These are phyloP conservation scores for Candida taoyuanica DNA, from an alignment of 805 yeast species.

Conservation along the genomic window DNA sequence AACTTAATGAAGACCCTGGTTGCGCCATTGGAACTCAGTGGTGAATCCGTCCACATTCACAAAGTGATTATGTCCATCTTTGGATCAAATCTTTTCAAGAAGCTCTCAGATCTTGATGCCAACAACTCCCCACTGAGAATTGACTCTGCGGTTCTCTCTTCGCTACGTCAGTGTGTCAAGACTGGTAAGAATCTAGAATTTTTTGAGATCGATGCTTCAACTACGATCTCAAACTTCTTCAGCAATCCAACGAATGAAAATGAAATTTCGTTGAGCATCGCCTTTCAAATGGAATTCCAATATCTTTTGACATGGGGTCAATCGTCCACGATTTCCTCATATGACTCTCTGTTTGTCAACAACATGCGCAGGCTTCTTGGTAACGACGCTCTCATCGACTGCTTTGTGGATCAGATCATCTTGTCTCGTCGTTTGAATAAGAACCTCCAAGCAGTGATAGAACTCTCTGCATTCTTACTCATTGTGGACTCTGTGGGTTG, in stretches of 20 bases:
- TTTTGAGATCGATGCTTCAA: conserved; percentile 13
- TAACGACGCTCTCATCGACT: conserved; percentile 16
- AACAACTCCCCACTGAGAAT: conserved; percentile 7
- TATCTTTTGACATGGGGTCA: conserved; percentile 23
- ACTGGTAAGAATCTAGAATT: conserved; percentile 4
- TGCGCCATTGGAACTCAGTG: conserved; percentile 39
- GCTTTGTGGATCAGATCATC: conserved; percentile 19
- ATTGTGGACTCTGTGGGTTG: conserved; percentile 12
- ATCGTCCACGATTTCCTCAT: conserved; percentile 15
- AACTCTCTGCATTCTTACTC: conserved; percentile 20
- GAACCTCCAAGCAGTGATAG: conserved; percentile 14
- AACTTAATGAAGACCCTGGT: conserved; percentile 37
- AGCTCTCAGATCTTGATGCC: conserved; percentile 12
- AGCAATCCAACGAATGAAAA: conserved; percentile 1
- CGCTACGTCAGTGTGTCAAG: conserved; percentile 11
- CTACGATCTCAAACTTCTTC: conserved; percentile 2
- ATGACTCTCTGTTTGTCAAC: conserved; percentile 18
- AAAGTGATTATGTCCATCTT: conserved; percentile 31
- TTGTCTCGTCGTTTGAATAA: conserved; percentile 16
- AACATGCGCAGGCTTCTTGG: conserved; percentile 18
- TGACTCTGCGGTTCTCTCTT: conserved; percentile 17
- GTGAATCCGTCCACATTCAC: conserved; percentile 43
- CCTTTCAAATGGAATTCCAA: conserved; percentile 21
- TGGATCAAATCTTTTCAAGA: conserved; percentile 17
- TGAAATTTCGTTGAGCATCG: conserved; percentile 14